These are phyloP conservation scores for Alternaria novae-zelandiae DNA, from an alignment of 2,329 filamentous ascomycete genomes.

Conservation along the genomic window DNA sequence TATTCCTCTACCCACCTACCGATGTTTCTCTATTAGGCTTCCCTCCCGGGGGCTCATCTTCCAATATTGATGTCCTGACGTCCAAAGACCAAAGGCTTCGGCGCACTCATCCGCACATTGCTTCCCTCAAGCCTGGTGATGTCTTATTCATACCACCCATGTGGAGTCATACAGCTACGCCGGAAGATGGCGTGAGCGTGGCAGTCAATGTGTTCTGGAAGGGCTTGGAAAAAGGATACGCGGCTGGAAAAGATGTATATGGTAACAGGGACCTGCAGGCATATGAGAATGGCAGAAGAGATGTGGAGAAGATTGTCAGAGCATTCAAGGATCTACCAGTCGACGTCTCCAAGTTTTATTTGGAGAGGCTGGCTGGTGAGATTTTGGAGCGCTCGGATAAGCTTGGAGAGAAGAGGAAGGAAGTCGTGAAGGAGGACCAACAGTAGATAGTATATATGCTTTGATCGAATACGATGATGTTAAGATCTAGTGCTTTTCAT, in stretches of 20 bases:
- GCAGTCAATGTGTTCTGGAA: slow-evolving; percentile 92
- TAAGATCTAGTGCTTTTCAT: slow-evolving; percentile 2
- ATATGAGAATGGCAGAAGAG: slow-evolving; percentile 80
- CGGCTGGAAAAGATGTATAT: slow-evolving; percentile 81
- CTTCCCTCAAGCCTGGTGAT: slow-evolving; percentile 72
- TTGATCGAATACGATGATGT: not conserved
- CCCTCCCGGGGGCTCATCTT: slow-evolving; percentile 79
- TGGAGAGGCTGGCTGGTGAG: slow-evolving; percentile 74
- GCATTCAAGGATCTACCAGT: slow-evolving; percentile 69
- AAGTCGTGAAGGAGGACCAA: not conserved
- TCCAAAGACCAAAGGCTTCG: slow-evolving; percentile 28
- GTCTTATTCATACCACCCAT: slow-evolving; percentile 81
- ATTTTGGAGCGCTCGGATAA: slow-evolving; percentile 53
- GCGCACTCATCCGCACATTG: slow-evolving; percentile 68
- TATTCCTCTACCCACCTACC: slow-evolving; percentile 78
- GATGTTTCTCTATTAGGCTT: slow-evolving; percentile 75
- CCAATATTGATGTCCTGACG: slow-evolving; percentile 73
- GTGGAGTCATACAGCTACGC: slow-evolving; percentile 79
- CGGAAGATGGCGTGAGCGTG: slow-evolving; percentile 64
- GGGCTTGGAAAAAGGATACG: slow-evolving; percentile 71
- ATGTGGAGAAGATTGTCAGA: slow-evolving; percentile 70
- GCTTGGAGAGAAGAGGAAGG: slow-evolving; percentile 16
- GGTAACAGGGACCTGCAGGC: slow-evolving; percentile 84
- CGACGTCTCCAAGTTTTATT: slow-evolving; percentile 76
- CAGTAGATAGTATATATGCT: not conserved